Conservation (phyloP, 306 rosid genomes). For the Castanea sativa region DNA sequence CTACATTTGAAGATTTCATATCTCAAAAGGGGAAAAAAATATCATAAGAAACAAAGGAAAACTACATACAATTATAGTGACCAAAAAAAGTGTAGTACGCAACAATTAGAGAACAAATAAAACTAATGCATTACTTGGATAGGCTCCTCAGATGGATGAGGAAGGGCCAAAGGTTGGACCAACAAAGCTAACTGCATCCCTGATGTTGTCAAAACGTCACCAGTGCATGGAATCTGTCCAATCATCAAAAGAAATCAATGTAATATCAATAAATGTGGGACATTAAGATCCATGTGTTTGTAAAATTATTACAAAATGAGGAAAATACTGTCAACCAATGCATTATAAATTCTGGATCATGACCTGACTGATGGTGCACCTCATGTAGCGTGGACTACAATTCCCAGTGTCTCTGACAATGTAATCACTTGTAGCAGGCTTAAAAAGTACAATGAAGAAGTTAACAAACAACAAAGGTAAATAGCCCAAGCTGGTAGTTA, state of each 20-base stretch:
- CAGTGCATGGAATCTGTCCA: conserved; percentile 82
- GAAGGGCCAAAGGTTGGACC: conserved; percentile 96
- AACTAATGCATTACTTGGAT: conserved; percentile 58
- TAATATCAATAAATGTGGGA: conserved; percentile 15
- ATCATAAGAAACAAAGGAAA: neutral
- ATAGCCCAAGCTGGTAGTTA: conserved; percentile 1
- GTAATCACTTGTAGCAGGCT: conserved; percentile 96
- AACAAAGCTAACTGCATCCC: conserved; percentile 96
- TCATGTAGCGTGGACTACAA: conserved; percentile 99
- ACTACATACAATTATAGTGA: neutral
- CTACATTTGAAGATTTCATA: neutral
- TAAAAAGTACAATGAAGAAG: conserved; percentile 25
- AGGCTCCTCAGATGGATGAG: conserved; percentile 95
- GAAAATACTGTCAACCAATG: conserved; percentile 8
- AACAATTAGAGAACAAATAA: conserved; percentile 10
- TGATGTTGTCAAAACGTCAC: conserved; percentile 86
- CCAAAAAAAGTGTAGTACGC: conserved; percentile 12
- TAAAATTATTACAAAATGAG: conserved; percentile 9
- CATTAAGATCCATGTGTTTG: conserved; percentile 22
- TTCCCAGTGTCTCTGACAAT: conserved; percentile 88
- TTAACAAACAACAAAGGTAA: conserved; percentile 16
- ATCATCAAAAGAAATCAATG: conserved; percentile 21
- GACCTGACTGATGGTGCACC: conserved; percentile 98
- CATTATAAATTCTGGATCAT: conserved; percentile 22
- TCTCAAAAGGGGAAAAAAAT: neutral